phyloP scores from a whole-genome alignment of 176 grass and related monocot species.

The Carex littledalei region DNA sequence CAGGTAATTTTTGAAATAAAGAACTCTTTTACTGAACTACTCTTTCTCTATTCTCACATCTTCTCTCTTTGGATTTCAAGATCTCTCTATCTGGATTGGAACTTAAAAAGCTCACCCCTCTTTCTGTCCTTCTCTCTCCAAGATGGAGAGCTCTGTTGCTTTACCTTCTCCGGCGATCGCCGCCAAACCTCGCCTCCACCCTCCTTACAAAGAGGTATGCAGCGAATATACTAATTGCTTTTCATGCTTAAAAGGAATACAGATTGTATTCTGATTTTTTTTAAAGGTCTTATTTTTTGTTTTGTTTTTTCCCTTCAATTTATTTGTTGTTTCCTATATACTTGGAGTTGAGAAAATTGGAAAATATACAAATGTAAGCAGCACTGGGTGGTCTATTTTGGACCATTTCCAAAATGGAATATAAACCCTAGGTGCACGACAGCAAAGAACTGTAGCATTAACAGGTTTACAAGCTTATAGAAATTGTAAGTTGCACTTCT shows the following conservation, averaged over 20 bases:
- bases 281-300: too few species aligned
- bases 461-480: neutral
- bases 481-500: neutral
- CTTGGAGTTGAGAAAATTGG: neutral
- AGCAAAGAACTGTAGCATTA: neutral
- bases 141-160: neutral
- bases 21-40: neutral
- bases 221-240: neutral
- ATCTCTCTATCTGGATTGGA: neutral
- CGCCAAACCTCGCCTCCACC: neutral
- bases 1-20: neutral
- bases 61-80: neutral
- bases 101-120: neutral
- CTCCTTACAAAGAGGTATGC: constrained; percentile 31
- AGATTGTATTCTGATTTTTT: neutral
- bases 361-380: neutral
- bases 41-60: neutral
- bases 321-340: neutral
- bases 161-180: neutral
- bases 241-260: neutral
- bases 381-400: neutral
- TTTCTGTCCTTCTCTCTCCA: neutral
- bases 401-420: neutral
- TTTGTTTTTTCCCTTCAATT: neutral
- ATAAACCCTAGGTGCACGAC: neutral